phyloP scores from a whole-genome alignment of 2,329 filamentous ascomycete genomes.

The Alternaria metachromatica region DNA sequence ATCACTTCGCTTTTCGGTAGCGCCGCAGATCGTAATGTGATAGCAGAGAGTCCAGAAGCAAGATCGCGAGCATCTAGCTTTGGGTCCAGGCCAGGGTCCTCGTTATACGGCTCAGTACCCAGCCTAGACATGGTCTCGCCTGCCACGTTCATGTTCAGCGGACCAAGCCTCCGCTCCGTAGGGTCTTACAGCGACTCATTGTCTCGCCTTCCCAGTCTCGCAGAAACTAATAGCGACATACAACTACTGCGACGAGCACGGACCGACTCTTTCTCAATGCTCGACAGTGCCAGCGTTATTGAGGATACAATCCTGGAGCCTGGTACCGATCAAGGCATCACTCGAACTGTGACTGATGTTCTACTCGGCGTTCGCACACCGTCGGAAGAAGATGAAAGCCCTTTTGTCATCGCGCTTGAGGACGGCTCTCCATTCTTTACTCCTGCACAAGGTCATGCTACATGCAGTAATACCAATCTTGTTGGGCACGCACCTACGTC shows the following conservation, averaged over 20 bases:
- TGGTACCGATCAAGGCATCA: conserved; percentile 20
- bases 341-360: conserved; percentile 37
- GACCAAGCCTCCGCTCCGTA: conserved; percentile 38
- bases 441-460: background rate
- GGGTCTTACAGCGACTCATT: conserved; percentile 29
- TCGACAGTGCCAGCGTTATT: conserved; percentile 23
- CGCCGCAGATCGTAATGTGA: conserved; percentile 2
- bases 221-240: conserved; percentile 21
- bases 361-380: conserved; percentile 27
- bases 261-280: conserved; percentile 31
- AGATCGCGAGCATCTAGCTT: conserved; percentile 31
- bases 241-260: conserved; percentile 16
- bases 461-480: background rate
- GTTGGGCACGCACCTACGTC: background rate
- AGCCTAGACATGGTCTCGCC: conserved; percentile 45
- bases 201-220: conserved; percentile 26
- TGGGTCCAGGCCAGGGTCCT: conserved; percentile 23
- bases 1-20: conserved; percentile 38
- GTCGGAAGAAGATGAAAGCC: conserved; percentile 22
- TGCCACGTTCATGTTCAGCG: conserved; percentile 42
- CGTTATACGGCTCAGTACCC: conserved; percentile 28
- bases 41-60: conserved; percentile 6
- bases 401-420: conserved; percentile 8
- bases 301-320: conserved; percentile 36
- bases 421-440: background rate